A percentile compares a stretch with the other conserved stretches of the same genome.
phyloP scores from a whole-genome alignment of 176 grass and related monocot species.

The Triticum urartu region DNA sequence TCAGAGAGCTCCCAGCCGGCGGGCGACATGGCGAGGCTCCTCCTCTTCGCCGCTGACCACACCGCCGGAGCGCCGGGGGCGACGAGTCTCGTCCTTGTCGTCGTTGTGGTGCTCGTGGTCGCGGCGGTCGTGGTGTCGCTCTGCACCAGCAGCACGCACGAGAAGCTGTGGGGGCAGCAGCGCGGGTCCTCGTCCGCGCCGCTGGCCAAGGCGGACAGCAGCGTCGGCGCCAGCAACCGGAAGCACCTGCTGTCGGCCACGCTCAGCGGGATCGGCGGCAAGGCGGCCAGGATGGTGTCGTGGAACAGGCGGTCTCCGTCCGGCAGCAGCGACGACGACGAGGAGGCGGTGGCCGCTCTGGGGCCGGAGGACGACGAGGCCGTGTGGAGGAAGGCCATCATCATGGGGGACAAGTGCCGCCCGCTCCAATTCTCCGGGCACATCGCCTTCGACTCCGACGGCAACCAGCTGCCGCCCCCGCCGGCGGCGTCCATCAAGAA shows the following conservation, averaged over 20 bases:
- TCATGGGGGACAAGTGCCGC: conserved; percentile 68
- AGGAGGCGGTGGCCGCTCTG: too few species aligned
- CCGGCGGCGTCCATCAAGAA: not conserved
- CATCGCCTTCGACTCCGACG: conserved; percentile 42
- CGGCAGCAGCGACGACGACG: not conserved
- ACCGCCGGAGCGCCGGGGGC: not conserved
- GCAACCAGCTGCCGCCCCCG: conserved; percentile 23
- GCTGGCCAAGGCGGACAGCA: not conserved
- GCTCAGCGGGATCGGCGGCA: conserved; percentile 41
- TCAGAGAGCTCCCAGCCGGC: too few species aligned
- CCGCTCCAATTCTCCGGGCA: conserved; percentile 51
- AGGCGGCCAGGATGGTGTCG: conserved; percentile 50
- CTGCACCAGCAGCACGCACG: conserved; percentile 44
- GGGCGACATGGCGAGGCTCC: conserved; percentile 27
- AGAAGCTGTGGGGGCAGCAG: conserved; percentile 24
- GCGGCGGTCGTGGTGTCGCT: conserved; percentile 30
- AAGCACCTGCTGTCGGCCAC: conserved; percentile 24
- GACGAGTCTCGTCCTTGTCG: not conserved
- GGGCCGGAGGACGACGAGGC: not conserved
- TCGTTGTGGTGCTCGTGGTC: not conserved
- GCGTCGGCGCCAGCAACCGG: not conserved
- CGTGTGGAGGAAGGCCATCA: conserved; percentile 58
- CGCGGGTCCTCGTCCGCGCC: not conserved
- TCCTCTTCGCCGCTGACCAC: not conserved
- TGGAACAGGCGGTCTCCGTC: conserved; percentile 21